Evolutionary conservation across 371 early-diverging fungal genomes (phyloP), one percentile per base, ranked within the genome.

Genomic region (Coemansia sp.): DNA sequence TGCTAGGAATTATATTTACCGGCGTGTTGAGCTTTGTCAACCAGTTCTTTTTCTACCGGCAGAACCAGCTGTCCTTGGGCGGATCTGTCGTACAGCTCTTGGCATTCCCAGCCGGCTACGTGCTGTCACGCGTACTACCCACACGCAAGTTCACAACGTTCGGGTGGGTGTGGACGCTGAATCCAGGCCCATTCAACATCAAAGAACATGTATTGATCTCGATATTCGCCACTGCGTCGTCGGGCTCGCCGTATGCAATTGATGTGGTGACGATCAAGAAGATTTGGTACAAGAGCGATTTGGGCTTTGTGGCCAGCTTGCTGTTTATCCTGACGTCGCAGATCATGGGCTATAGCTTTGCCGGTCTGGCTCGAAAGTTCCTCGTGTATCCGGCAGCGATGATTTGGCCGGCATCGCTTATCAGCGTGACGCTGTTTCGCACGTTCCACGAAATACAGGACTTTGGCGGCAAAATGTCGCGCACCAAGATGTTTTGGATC

Each of bases 141-240:
- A 59, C 48, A 47, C 48, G 58, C 6, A 60, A 63, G 57, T 74
- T 79, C 63, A 47, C 37, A 18, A 65, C 82, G 3, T 73, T 81
- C 63, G 81, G 84, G 24, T 67, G 66, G 54, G 69, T 73, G 10
- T 80, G 74, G 64, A 80, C 83, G 29, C 84, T 87, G 68, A 94
- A 94, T 53, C 92, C 94, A 3, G 92, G 93, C 6, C 90, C 91
- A 2, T 94, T 94, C 81, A 87, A 86, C 66, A 86, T 91, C 76
- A 94, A 94, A 78, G 94, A 94, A 78, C 93, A 93, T 66, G 90
- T 88, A 21, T 72, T 94, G 31, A 87, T 92, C 51, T 85, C 85
- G 18, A 83, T 87, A 60, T 85, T 88, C 82, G 85, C 86, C 10
- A 84, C 83, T 57, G 83, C 86, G 60, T 81, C 81, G 24, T 88